Evolutionary conservation across 1,284 basidiomycete genomes (phyloP).

Genomic region (Cerrena zonata): DNA sequence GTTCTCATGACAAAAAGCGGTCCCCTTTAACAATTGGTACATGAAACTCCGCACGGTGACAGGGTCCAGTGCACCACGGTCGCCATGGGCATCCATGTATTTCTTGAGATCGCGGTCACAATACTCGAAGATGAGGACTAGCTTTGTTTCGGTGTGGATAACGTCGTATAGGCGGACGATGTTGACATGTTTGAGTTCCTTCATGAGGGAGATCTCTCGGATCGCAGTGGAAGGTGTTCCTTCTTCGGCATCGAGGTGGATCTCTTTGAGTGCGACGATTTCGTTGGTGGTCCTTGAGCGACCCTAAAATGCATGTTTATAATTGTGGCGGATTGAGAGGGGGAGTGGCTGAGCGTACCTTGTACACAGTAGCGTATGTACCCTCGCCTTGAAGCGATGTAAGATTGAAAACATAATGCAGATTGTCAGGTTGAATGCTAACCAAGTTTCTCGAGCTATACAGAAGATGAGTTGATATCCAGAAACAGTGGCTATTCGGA

Average conservation of each 20-base stretch:
- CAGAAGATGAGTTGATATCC: slow-evolving; percentile 8
- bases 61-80: slow-evolving; percentile 89
- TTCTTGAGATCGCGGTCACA: slow-evolving; percentile 98
- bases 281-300: slow-evolving; percentile 83
- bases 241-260: slow-evolving; percentile 92
- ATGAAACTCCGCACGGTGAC: slow-evolving; percentile 93
- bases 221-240: slow-evolving; percentile 93
- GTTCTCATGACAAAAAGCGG: slow-evolving; percentile 98
- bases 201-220: slow-evolving; percentile 93
- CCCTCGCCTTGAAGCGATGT: slow-evolving; percentile 56
- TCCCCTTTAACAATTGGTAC: slow-evolving; percentile 96
- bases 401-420: not conserved
- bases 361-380: slow-evolving; percentile 87
- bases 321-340: slow-evolving; percentile 1
- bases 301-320: slow-evolving; percentile 45
- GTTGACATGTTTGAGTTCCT: slow-evolving; percentile 92
- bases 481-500: not conserved
- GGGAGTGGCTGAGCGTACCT: slow-evolving; percentile 43
- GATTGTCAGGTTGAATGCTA: slow-evolving; percentile 14
- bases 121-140: slow-evolving; percentile 97
- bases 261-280: slow-evolving; percentile 88
- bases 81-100: slow-evolving; percentile 98
- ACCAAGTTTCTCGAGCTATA: slow-evolving; percentile 82
- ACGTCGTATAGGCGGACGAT: slow-evolving; percentile 96
- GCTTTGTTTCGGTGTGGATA: slow-evolving; percentile 95